Conservation (phyloP, 345 rosid genomes). For the Zanthoxylum bungeanum region DNA sequence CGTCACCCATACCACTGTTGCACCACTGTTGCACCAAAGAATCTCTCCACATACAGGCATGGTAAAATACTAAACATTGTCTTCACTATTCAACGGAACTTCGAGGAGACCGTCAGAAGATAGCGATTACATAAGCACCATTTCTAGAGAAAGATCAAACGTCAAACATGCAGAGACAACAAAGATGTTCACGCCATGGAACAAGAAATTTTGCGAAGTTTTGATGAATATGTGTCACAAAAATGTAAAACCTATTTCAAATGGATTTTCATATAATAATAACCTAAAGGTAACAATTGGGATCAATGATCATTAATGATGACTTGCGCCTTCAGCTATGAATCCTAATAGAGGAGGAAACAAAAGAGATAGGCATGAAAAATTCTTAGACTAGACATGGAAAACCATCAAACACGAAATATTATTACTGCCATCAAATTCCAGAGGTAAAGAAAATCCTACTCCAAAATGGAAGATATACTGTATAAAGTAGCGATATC, state of each 20-base stretch:
- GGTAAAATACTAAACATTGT: not conserved
- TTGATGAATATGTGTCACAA: not conserved
- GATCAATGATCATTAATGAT: not conserved
- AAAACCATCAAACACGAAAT: not conserved
- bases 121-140: not conserved
- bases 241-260: not conserved
- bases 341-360: not conserved
- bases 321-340: not conserved
- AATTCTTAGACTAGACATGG: not conserved
- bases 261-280: not conserved
- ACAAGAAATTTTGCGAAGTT: not conserved
- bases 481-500: not conserved
- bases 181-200: not conserved
- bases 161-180: not conserved
- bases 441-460: not conserved
- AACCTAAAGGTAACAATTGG: not conserved
- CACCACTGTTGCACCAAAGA: no score
- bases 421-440: not conserved
- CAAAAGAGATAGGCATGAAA: not conserved
- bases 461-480: not conserved
- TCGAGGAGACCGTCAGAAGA: not conserved
- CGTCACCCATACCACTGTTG: no score
- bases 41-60: not conserved
- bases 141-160: not conserved
- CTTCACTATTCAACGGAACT: not conserved